phyloP scores from a whole-genome alignment of 176 grass and related monocot genomes.

The Musa schizocarpa region DNA sequence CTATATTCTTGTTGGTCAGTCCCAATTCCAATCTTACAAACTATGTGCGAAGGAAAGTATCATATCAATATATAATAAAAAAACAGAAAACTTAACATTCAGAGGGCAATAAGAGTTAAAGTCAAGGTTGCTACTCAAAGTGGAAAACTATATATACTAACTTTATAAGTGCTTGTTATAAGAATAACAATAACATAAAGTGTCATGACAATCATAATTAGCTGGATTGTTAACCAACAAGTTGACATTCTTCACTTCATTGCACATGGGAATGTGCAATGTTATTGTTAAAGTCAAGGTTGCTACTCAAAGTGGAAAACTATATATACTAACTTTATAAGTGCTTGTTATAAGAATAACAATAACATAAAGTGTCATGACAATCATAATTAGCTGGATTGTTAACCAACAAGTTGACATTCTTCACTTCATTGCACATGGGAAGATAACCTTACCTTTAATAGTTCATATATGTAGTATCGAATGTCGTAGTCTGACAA shows the following conservation, averaged over 20 bases:
- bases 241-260: neutral
- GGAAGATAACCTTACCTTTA: slow-evolving; percentile 49
- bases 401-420: neutral
- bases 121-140: neutral
- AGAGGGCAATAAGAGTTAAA: neutral
- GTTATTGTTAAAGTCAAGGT: too few relatives aligned
- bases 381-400: neutral
- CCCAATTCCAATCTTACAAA: too few relatives aligned
- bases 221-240: neutral
- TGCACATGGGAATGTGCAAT: slow-evolving; percentile 15
- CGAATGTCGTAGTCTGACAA: slow-evolving; percentile 81
- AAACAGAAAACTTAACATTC: neutral
- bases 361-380: neutral
- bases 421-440: neutral
- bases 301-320: neutral
- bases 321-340: too few relatives aligned
- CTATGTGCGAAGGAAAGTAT: too few relatives aligned
- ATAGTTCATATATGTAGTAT: slow-evolving; percentile 92
- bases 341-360: neutral
- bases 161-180: neutral
- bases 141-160: too few relatives aligned
- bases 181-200: neutral
- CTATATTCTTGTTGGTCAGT: too few relatives aligned
- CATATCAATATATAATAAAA: neutral
- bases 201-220: neutral